Evolutionary conservation across 2,329 filamentous ascomycete species (phyloP), one percentile per base, ranked within the genome.

Genomic region (Scedosporium boydii): DNA sequence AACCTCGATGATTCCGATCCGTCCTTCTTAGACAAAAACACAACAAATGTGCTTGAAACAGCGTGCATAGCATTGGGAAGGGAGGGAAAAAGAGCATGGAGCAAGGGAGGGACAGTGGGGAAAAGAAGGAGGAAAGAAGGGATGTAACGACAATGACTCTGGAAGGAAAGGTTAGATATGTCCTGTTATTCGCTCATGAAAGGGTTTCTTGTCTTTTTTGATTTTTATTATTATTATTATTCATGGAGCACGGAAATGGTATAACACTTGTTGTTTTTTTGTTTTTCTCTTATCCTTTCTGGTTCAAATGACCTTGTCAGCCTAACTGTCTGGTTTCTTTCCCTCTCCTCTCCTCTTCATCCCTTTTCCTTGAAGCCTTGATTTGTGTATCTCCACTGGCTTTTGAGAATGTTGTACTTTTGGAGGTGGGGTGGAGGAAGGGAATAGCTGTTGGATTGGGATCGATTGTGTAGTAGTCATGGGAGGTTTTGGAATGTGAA

Each of bases 201-300:
- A 53, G 60, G 46, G 23, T 59, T 60, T 61, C 58, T 23, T 63
- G 59, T 42, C 59, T 63, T 46, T 63, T 67, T 65, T 66, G 60
- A 63, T 65, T 65, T 63, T 59, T n/a, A 60, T 65, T 63, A 64
- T 63, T 67, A 66, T 63, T 69, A 64, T 70, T 66, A 65, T 70
- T 62, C 42, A 42, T 58, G 26, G 57, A 41, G 29, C 60, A 65
- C 63, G 63, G 63, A 65, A 66, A 68, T 67, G 66, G 63, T 66
- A 64, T 65, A 65, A 70, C 68, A 64, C 69, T 69, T 63, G 69
- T 67, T 67, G 64, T 9, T 9, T 23, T 23, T 55, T 55, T 23
- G 3, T 55, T 18, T 55, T 53, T 27, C 12, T 21, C 5, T 27
- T 27, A 29, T 29, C 27, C 6, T 29, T 29, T 29, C 27, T 29